A percentile compares a stretch with the other conserved stretches of the same genome.
Conservation (phyloP, 2,329 filamentous ascomycete genomes). For the Acarospora socialis region DNA sequence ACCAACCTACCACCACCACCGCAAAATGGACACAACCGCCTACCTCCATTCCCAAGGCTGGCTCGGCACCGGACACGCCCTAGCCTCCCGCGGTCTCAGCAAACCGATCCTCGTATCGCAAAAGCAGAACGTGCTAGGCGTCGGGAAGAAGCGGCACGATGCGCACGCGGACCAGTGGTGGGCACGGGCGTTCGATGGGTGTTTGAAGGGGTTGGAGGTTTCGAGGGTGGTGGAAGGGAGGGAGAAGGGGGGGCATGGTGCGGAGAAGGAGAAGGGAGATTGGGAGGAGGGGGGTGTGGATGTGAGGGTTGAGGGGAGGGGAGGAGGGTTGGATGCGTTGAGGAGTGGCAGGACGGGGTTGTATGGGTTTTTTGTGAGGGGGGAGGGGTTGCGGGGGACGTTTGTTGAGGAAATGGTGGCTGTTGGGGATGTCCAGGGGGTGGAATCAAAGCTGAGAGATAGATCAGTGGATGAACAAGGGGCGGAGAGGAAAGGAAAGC, state of each 20-base stretch:
- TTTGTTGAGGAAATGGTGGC: constrained; percentile 28
- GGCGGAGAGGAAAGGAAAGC: constrained; percentile 11
- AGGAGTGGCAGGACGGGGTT: constrained; percentile 39
- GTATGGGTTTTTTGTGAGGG: constrained; percentile 74
- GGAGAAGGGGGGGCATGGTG: constrained; percentile 42
- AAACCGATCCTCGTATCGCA: constrained; percentile 71
- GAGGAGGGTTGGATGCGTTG: constrained; percentile 43
- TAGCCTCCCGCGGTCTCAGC: constrained; percentile 63
- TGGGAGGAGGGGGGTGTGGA: not conserved
- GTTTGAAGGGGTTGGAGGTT: constrained; percentile 64
- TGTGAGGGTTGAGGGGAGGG: constrained; percentile 34
- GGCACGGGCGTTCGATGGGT: constrained; percentile 87
- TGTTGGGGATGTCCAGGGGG: constrained; percentile 24
- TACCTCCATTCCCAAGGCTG: constrained; percentile 79
- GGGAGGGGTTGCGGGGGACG: constrained; percentile 63
- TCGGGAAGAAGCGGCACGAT: constrained; percentile 59
- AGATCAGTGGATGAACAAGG: constrained; percentile 15
- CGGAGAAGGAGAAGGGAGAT: constrained; percentile 25
- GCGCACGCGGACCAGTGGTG: constrained; percentile 78
- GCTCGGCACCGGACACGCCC: constrained; percentile 75
- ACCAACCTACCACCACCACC: not conserved
- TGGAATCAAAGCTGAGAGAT: no score
- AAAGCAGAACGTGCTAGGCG: constrained; percentile 66
- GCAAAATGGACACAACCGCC: constrained; percentile 64
- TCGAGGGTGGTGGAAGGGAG: constrained; percentile 36